These are phyloP conservation scores for Pyrenophora teres DNA, from an alignment of 2,329 filamentous ascomycete genomes.

Conservation along the genomic window DNA sequence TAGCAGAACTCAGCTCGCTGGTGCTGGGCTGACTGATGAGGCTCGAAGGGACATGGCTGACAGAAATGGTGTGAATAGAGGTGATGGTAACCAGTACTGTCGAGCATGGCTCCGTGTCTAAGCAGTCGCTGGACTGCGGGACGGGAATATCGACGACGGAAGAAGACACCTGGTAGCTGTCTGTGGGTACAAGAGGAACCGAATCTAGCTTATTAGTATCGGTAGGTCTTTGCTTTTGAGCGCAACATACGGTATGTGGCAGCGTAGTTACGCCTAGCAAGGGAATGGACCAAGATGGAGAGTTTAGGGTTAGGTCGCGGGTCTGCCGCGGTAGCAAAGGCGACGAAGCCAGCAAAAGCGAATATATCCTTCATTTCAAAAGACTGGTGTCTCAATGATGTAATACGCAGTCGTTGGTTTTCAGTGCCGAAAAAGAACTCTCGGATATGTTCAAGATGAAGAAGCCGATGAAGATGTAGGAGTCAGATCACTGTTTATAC, in stretches of 20 bases:
- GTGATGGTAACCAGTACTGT: constrained; percentile 1
- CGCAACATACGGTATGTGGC: too few species aligned
- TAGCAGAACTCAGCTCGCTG: neutral
- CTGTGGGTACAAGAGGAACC: neutral
- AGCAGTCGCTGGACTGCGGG: neutral
- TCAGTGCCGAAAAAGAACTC: too few species aligned
- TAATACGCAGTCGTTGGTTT: too few species aligned
- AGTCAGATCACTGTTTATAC: neutral
- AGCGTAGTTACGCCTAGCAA: too few species aligned
- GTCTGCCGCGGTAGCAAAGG: too few species aligned
- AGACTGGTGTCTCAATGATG: neutral
- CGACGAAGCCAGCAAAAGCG: too few species aligned
- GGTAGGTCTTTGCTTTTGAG: too few species aligned
- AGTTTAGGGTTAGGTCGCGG: too few species aligned
- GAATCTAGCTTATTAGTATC: neutral
- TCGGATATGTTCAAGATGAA: neutral
- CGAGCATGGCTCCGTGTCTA: neutral
- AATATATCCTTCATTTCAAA: constrained; percentile 29
- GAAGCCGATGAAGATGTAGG: neutral
- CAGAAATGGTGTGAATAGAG: neutral
- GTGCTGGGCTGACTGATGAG: neutral
- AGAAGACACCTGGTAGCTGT: neutral
- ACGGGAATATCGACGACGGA: neutral
- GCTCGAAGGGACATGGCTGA: constrained; percentile 1
- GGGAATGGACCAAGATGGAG: too few species aligned